These are phyloP conservation scores for Nakazawaea holstii DNA, from an alignment of 805 yeast genomes.

Conservation along the genomic window DNA sequence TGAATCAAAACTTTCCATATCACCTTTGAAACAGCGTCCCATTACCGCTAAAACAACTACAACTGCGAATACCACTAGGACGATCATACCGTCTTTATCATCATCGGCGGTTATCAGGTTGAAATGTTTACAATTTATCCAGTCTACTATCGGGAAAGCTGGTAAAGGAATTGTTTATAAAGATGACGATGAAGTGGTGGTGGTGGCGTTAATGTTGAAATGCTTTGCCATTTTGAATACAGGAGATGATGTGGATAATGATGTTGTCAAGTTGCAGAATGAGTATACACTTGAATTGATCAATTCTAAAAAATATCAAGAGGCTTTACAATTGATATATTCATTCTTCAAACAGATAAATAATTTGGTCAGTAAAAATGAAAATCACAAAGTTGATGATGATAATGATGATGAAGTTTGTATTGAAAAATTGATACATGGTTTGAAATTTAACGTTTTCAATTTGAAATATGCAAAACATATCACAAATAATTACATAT, in stretches of 20 bases:
- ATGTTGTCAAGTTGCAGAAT: neutral
- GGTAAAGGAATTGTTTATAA: neutral
- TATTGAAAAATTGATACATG: neutral
- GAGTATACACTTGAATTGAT: neutral
- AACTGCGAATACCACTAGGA: neutral
- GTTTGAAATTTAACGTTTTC: constrained; percentile 4
- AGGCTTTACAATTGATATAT: neutral
- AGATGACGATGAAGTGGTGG: no score
- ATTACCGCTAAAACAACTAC: neutral
- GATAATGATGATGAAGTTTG: neutral
- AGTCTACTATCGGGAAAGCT: no score
- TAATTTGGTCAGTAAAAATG: neutral
- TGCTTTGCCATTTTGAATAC: neutral
- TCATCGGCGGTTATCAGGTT: neutral
- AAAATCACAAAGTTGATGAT: neutral
- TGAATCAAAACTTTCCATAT: neutral
- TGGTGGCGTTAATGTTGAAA: neutral
- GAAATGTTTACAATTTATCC: neutral
- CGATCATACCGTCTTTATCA: no score
- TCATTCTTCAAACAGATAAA: neutral
- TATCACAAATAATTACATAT: constrained; percentile 1
- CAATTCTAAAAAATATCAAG: neutral
- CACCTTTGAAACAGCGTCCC: neutral
- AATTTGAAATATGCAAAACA: neutral
- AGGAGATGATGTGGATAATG: neutral